Base-by-base conservation (phyloP, 2,329 filamentous ascomycete genomes). In the Apiospora koreana region DNA sequence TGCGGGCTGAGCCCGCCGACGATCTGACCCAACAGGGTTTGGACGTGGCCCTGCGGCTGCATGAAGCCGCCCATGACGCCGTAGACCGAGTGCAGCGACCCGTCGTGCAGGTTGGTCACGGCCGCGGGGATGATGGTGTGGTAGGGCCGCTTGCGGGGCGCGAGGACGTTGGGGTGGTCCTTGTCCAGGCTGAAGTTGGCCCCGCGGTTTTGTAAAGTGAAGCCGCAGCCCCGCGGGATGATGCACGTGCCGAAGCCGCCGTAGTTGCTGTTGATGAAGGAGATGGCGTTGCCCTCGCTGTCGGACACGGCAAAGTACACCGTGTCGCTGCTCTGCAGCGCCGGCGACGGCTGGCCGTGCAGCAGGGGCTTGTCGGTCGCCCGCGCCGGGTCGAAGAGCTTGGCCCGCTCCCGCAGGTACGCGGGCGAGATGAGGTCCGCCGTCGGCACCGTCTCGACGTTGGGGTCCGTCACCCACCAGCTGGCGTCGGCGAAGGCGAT, bases 21-120 rank as follows among this genome's bases (percentile, higher is more conserved):
- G 0, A 97, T 82, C 88, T 97, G 95, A 74, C 97, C 97, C 1
- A 98, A 85, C 12, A 99, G 83, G 0, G 97, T 94, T 81, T 98
- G 96, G 0, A 98, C 91, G 72, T 98, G 96, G 28, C 95, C 96
- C 81, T 98, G 96, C 0, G 96, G 96, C 83, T 99, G 96, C 93
- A 98, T 98, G 82, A 97, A 98, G 2, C 94, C 95, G 68, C 96
- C 96, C 96, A 98, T 98, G 71, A 98, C 95, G 68, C 96, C 96
- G 77, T 95, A 98, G 0, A 97, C 93, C 4, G 90, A 92, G 80
- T 97, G 93, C 70, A 98, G 83, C 66, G 88, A 91, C 35, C 89
- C 89, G 75, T 97, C 94, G 5, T 84, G 83, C 23, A 89, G 79
- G 75, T 96, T 94, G 0, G 96, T 98, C 23, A 95, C 90, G 80